phyloP scores from a whole-genome alignment of 768 basidiomycete species.

The Baorangia bicolor region DNA sequence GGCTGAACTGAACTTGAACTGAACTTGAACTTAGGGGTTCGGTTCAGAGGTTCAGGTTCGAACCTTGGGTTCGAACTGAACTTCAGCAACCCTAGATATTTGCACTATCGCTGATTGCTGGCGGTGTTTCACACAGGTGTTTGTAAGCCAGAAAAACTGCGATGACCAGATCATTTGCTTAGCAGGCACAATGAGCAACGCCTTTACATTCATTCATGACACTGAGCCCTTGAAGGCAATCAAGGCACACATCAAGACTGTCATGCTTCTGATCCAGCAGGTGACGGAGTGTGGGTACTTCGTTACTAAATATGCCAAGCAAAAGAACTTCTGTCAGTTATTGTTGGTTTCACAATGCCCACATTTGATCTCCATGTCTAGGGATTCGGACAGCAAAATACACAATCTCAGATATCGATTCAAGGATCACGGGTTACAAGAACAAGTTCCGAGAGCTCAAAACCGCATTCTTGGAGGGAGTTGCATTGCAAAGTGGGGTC shows the following conservation, averaged over 20 bases:
- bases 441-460: conserved; percentile 2
- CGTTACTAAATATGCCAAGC: neutral
- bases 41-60: too few relatives aligned
- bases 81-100: too few relatives aligned
- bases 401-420: neutral
- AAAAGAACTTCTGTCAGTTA: neutral
- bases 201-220: neutral
- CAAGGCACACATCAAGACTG: neutral
- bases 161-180: neutral
- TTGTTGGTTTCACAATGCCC: too few relatives aligned
- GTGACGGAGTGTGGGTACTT: too few relatives aligned
- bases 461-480: neutral
- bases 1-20: too few relatives aligned
- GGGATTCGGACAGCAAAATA: too few relatives aligned
- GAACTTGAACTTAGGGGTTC: too few relatives aligned
- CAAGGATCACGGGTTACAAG: too few relatives aligned
- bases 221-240: neutral
- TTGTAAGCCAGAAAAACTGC: neutral
- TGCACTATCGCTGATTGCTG: neutral
- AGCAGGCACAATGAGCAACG: neutral
- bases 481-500: too few relatives aligned
- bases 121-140: neutral
- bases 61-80: too few relatives aligned
- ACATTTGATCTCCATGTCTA: too few relatives aligned
- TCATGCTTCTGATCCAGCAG: neutral